Conservation (phyloP, 331 rosid species). For the Dryas integrifolia region DNA sequence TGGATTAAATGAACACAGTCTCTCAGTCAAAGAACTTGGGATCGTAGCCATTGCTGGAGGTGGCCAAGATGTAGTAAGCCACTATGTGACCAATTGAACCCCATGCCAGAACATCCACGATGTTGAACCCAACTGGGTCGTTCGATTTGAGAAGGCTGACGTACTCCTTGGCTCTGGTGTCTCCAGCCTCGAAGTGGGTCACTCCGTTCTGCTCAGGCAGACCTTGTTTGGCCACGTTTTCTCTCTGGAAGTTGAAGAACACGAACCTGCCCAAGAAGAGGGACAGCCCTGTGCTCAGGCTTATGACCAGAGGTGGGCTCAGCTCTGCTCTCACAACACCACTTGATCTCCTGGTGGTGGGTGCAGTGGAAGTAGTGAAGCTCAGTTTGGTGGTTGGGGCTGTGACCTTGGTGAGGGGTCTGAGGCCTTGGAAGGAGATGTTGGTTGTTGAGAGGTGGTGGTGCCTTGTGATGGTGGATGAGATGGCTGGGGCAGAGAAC, state of each 20-base stretch:
- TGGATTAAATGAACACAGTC: background rate
- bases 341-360: conserved; percentile 11
- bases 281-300: conserved; percentile 92
- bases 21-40: conserved; percentile 70
- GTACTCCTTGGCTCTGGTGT: conserved; percentile 83
- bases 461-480: conserved; percentile 35
- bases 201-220: conserved; percentile 89
- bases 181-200: conserved; percentile 91
- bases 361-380: background rate
- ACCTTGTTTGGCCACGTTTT: conserved; percentile 87
- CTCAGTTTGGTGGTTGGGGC: conserved; percentile 24
- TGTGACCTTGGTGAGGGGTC: conserved; percentile 38
- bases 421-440: conserved; percentile 74
- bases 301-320: conserved; percentile 70
- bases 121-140: conserved; percentile 94
- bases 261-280: conserved; percentile 92
- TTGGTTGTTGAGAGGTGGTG: conserved; percentile 42
- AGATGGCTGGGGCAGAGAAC: conserved; percentile 42
- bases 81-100: conserved; percentile 88
- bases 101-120: conserved; percentile 97
- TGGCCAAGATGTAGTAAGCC: conserved; percentile 92
- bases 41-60: conserved; percentile 92
- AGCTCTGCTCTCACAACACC: conserved; percentile 62
- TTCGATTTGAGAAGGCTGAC: conserved; percentile 89
- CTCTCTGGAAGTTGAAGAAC: conserved; percentile 98